Evolutionary conservation across 257 asterid genomes (phyloP).

Genomic region (Salvia splendens): DNA sequence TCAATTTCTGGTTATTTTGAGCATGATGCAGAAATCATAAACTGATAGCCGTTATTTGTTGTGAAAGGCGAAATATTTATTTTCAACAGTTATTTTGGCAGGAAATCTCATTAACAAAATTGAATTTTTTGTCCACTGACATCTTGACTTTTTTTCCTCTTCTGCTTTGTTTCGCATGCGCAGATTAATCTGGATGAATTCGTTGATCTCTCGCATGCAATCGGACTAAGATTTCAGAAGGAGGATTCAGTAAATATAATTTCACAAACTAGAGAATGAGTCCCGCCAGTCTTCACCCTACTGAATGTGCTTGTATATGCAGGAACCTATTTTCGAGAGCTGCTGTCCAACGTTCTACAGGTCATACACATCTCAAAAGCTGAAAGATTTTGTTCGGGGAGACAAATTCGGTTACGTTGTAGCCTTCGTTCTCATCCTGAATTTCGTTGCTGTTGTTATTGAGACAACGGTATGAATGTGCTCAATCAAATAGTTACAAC

Average conservation of each 20-base stretch:
- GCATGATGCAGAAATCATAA: background rate
- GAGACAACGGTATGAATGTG: conserved; percentile 77
- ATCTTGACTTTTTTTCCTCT: conserved; percentile 8
- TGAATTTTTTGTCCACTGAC: conserved; percentile 24
- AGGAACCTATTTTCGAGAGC: conserved; percentile 73
- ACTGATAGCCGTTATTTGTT: background rate
- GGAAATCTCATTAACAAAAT: background rate
- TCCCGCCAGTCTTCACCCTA: conserved; percentile 25
- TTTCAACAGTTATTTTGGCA: no score
- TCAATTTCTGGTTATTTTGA: background rate
- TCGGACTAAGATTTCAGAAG: conserved; percentile 90
- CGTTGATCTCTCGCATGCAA: conserved; percentile 82
- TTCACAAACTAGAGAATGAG: conserved; percentile 26
- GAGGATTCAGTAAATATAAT: conserved; percentile 73
- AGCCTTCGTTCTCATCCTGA: conserved; percentile 66
- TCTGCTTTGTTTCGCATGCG: conserved; percentile 29
- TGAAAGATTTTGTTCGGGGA: conserved; percentile 71
- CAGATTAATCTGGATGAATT: conserved; percentile 93
- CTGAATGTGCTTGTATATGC: conserved; percentile 39
- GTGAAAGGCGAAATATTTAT: no score
- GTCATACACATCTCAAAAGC: conserved; percentile 63
- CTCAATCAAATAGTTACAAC: conserved; percentile 20
- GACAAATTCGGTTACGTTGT: conserved; percentile 65
- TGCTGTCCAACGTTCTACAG: conserved; percentile 69
- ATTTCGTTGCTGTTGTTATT: conserved; percentile 77